Base-by-base conservation (phyloP, 495 filamentous ascomycete genomes). In the Xylaria cubensis region DNA sequence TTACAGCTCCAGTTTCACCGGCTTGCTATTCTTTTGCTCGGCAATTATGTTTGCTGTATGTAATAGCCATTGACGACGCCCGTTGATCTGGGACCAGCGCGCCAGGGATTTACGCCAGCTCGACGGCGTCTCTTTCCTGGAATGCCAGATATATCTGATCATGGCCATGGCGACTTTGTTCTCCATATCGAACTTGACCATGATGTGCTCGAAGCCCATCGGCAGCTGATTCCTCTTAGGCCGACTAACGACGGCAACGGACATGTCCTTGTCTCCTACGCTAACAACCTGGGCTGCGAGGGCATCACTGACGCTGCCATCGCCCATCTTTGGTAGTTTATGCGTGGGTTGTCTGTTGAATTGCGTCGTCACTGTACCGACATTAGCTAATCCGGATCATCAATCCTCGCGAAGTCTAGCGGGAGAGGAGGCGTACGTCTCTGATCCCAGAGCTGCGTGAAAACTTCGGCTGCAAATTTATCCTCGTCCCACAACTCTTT, bases 21-120 rank as follows among this genome's bases (percentile, higher is more conserved):
- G 83, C 7, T 73, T 44, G 50, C 87, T 89, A 51, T 88, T 88
- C n/a, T 83, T 79, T 67, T 73, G 71, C 29, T 67, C 67, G 21
- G 34, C 70, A 34, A 67, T 55, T 13, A 15, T 46, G 12, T 36
- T 46, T 46, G 64, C 71, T 55, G 34, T 69, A 21, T 68, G 56
- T 26, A 73, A 19, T 42, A 73, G 21, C 64, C 71, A 73, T 24
- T 68, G 63, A 12, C 70, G 62, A 39, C 70, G 62, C 15, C 70
- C 70, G 32, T 67, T 72, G 29, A 72, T 51, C 64, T 72, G 70
- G 3, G 55, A 51, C 70, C 70, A 72, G 51, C 63, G 59, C 56
- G 70, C 63, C 4, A 72, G 41, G 12, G 46, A 59, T 39, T 72
- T 67, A n/a, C 64, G 64, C 71, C 64, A 69, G 36, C 71, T 62